Evolutionary conservation across 805 yeast species (phyloP).

Genomic region (Groenewaldozyma salmanticensis): DNA sequence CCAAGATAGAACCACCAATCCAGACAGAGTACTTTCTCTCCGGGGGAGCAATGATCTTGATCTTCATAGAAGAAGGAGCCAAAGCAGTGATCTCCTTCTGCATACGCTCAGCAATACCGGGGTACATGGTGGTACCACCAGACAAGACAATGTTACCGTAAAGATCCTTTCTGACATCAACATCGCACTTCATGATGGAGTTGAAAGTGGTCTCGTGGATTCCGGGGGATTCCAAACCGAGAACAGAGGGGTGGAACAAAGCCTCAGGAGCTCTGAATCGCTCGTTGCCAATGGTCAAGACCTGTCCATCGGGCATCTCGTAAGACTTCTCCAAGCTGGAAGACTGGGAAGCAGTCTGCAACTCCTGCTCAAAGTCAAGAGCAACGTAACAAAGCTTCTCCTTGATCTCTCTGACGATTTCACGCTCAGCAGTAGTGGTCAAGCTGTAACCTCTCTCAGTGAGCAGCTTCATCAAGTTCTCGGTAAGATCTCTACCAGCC

Average conservation of each 20-base stretch:
- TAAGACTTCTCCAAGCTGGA: conserved; percentile 97
- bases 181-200: conserved; percentile 97
- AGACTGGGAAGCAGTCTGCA: conserved; percentile 98
- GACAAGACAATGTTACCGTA: conserved; percentile 99
- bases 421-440: conserved; percentile 99
- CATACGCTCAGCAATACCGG: conserved; percentile 99
- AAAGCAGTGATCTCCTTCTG: conserved; percentile 99
- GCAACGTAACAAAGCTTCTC: conserved; percentile 99
- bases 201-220: conserved; percentile 95
- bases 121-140: conserved; percentile 99
- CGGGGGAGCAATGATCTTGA: conserved; percentile 98
- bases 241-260: conserved; percentile 93
- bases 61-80: conserved; percentile 99
- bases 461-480: conserved; percentile 96
- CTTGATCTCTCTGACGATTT: conserved; percentile 88
- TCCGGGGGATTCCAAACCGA: conserved; percentile 93
- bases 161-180: conserved; percentile 97
- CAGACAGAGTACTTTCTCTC: conserved; percentile 99
- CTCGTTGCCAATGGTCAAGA: conserved; percentile 98
- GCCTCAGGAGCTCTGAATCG: conserved; percentile 99
- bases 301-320: conserved; percentile 99
- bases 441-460: conserved; percentile 98
- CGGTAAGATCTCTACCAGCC: conserved; percentile 99
- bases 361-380: conserved; percentile 97
- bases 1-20: conserved; percentile 99